These are phyloP conservation scores for Sanguinoderma infundibulare DNA, from an alignment of 1,284 basidiomycete genomes.

Conservation along the genomic window DNA sequence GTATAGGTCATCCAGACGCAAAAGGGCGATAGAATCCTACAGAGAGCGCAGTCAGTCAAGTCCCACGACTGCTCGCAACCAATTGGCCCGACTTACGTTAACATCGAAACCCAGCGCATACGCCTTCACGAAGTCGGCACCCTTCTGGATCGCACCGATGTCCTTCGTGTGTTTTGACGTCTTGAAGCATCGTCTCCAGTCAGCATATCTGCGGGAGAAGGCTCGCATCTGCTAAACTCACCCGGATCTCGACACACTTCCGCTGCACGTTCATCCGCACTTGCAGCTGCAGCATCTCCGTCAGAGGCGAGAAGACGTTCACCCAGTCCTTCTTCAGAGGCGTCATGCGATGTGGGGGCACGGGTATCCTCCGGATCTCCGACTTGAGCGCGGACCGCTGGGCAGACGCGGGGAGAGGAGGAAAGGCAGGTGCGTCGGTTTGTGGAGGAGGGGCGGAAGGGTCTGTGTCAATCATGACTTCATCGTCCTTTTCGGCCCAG, in stretches of 20 bases:
- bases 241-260: slow-evolving; percentile 90
- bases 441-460: slow-evolving; percentile 44
- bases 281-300: slow-evolving; percentile 93
- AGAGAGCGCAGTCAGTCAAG: slow-evolving; percentile 13
- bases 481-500: slow-evolving; percentile 51
- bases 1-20: slow-evolving; percentile 96
- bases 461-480: slow-evolving; percentile 65
- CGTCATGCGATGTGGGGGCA: slow-evolving; percentile 97
- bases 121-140: slow-evolving; percentile 98
- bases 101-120: slow-evolving; percentile 95
- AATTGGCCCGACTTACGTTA: slow-evolving; percentile 59
- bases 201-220: not conserved
- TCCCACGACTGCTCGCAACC: slow-evolving; percentile 4
- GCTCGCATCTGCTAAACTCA: slow-evolving; percentile 45
- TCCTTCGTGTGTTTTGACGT: slow-evolving; percentile 96
- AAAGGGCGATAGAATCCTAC: slow-evolving; percentile 93
- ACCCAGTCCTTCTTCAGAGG: slow-evolving; percentile 98
- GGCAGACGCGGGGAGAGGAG: slow-evolving; percentile 62
- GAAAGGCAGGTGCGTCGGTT: slow-evolving; percentile 63
- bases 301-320: slow-evolving; percentile 94
- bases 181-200: slow-evolving; percentile 48
- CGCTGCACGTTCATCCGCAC: slow-evolving; percentile 96
- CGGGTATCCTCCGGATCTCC: slow-evolving; percentile 83
- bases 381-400: slow-evolving; percentile 66
- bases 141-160: slow-evolving; percentile 91